phyloP scores from a whole-genome alignment of 2,329 filamentous ascomycete species.

The Atkinsonella hypoxylon region DNA sequence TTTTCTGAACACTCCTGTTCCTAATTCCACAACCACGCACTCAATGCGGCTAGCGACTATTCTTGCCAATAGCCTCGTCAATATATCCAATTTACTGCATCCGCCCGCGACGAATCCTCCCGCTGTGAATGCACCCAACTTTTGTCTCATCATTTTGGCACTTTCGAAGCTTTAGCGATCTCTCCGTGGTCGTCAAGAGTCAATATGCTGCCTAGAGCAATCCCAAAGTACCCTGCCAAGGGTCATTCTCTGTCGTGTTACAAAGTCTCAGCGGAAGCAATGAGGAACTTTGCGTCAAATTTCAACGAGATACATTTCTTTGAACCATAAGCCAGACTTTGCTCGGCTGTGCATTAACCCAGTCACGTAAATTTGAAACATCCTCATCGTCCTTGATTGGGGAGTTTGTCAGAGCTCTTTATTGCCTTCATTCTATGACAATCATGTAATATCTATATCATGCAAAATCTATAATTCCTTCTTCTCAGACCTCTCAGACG shows the following conservation, averaged over 20 bases:
- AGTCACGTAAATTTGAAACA: neutral
- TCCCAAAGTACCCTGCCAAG: conserved; percentile 73
- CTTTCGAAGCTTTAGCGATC: conserved; percentile 86
- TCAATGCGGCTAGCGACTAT: too few relatives aligned
- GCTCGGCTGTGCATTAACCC: neutral
- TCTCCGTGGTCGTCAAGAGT: conserved; percentile 66
- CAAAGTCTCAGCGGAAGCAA: conserved; percentile 63
- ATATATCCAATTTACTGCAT: too few relatives aligned
- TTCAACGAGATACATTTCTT: conserved; percentile 58
- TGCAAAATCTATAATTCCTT: conserved; percentile 8
- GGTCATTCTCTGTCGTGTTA: conserved; percentile 89
- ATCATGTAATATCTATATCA: neutral
- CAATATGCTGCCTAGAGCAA: conserved; percentile 76
- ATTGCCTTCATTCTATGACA: too few relatives aligned
- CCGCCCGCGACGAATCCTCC: neutral
- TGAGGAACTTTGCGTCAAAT: conserved; percentile 81
- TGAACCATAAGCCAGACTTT: neutral
- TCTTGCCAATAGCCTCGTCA: too few relatives aligned
- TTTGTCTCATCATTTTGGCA: conserved; percentile 35
- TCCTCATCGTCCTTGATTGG: too few relatives aligned
- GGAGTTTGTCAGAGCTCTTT: too few relatives aligned
- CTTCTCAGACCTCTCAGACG: conserved; percentile 8
- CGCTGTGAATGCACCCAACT: neutral
- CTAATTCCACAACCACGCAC: too few relatives aligned
- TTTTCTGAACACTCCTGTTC: too few relatives aligned